Evolutionary conservation across 495 filamentous ascomycete genomes (phyloP).

Genomic region (Cairneyella variabilis): DNA sequence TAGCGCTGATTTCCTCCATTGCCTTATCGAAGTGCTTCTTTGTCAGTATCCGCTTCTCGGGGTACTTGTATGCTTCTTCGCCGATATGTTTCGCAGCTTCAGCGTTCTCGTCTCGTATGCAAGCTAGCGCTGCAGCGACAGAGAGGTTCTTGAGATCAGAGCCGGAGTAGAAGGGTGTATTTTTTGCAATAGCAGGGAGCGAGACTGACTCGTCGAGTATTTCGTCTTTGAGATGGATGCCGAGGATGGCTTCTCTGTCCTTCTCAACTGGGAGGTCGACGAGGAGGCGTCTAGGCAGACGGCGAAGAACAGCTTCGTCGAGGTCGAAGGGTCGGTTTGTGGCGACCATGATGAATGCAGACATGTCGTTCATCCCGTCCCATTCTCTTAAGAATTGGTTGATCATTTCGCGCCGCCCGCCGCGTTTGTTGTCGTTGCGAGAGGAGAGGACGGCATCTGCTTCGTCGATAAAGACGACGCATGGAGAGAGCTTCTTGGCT

Average conservation of each 20-base stretch:
- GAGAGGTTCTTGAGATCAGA: slow-evolving; percentile 92
- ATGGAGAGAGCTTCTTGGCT: slow-evolving; percentile 87
- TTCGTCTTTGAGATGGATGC: slow-evolving; percentile 83
- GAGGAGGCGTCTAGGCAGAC: slow-evolving; percentile 77
- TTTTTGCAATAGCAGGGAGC: slow-evolving; percentile 62
- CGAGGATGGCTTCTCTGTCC: slow-evolving; percentile 75
- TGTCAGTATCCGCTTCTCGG: slow-evolving; percentile 61
- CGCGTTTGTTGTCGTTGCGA: slow-evolving; percentile 52
- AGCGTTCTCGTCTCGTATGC: slow-evolving; percentile 76
- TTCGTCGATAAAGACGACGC: slow-evolving; percentile 96
- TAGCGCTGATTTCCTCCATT: slow-evolving; percentile 84
- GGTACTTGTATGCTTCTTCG: slow-evolving; percentile 48
- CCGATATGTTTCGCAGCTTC: slow-evolving; percentile 47
- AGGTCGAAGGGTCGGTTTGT: slow-evolving; percentile 94
- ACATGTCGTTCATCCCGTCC: slow-evolving; percentile 85
- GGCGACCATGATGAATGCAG: slow-evolving; percentile 98
- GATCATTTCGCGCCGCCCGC: slow-evolving; percentile 82
- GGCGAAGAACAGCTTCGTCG: slow-evolving; percentile 87
- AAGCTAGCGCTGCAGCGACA: slow-evolving; percentile 85
- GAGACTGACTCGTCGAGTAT: slow-evolving; percentile 63
- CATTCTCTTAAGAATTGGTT: slow-evolving; percentile 98
- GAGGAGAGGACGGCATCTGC: slow-evolving; percentile 87
- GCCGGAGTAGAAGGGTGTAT: slow-evolving; percentile 93
- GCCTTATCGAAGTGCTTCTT: slow-evolving; percentile 77
- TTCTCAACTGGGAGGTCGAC: slow-evolving; percentile 79